A percentile compares a stretch with the other conserved stretches of the same genome.
Evolutionary conservation across 768 basidiomycete genomes (phyloP).

Genomic region (Myochromella boudieri): DNA sequence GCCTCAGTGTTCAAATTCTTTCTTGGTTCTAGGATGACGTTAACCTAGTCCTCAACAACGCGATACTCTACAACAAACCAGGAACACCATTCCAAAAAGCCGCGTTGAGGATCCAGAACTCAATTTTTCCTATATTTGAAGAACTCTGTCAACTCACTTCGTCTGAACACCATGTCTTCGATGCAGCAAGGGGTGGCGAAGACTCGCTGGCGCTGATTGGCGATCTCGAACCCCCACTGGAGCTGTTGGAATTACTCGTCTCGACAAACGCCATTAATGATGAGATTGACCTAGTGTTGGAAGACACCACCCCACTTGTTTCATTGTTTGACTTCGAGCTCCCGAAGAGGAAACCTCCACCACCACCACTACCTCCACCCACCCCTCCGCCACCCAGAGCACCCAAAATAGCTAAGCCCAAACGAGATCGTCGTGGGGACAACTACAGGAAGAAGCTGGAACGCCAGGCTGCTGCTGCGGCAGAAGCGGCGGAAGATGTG

Average conservation of each 20-base stretch:
- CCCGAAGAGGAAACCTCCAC: slow-evolving; percentile 57
- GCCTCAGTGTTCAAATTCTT: neutral
- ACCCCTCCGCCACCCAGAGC: slow-evolving; percentile 37
- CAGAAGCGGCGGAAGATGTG: slow-evolving; percentile 14
- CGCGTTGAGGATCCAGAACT: slow-evolving; percentile 60
- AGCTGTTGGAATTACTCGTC: slow-evolving; percentile 54
- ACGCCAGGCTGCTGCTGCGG: slow-evolving; percentile 19
- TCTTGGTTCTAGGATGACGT: slow-evolving; percentile 64
- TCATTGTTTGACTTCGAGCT: slow-evolving; percentile 73
- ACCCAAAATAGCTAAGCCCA: slow-evolving; percentile 37
- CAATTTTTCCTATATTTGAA: slow-evolving; percentile 38
- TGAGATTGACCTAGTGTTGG: slow-evolving; percentile 53
- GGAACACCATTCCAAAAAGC: slow-evolving; percentile 70
- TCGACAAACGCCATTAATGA: slow-evolving; percentile 53
- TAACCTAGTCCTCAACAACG: slow-evolving; percentile 83
- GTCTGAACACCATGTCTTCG: neutral
- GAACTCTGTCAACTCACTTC: slow-evolving; percentile 32
- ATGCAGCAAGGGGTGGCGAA: neutral
- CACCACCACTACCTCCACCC: slow-evolving; percentile 51
- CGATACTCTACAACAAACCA: slow-evolving; percentile 79
- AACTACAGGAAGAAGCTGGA: slow-evolving; percentile 27
- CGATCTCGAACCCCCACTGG: slow-evolving; percentile 72
- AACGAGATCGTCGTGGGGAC: slow-evolving; percentile 41
- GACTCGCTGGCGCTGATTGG: slow-evolving; percentile 41
- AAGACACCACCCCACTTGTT: slow-evolving; percentile 51